Percentiles rank a stretch among this genome's conserved stretches.
These are phyloP conservation scores for Nothomitra cinnamomea DNA, from an alignment of 2,329 filamentous ascomycete genomes.

Conservation along the genomic window DNA sequence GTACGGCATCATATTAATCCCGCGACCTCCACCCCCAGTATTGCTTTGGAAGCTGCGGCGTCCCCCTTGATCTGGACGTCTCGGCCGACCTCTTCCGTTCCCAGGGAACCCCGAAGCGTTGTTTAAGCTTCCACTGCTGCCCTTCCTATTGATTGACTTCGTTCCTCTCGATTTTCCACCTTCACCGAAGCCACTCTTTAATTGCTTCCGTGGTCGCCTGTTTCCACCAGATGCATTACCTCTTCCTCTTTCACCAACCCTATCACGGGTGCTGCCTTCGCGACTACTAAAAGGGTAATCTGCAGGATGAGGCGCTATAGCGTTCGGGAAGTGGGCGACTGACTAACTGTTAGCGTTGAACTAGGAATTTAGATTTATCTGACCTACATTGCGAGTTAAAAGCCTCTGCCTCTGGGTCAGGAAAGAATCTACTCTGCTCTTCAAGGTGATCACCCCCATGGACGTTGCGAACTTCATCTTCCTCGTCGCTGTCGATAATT, in stretches of 20 bases:
- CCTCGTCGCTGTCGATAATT: slow-evolving; percentile 27
- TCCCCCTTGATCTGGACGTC: not conserved
- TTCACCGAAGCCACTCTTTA: not conserved
- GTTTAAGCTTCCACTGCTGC: slow-evolving; percentile 5
- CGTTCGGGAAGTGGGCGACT: slow-evolving; percentile 3
- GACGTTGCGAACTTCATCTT: slow-evolving; percentile 7
- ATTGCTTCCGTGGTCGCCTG: not conserved
- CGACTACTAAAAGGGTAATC: not conserved
- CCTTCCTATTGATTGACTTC: slow-evolving; percentile 6
- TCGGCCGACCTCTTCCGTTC: not conserved
- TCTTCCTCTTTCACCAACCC: not conserved
- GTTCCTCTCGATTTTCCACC: not conserved
- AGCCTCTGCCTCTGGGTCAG: slow-evolving; percentile 11
- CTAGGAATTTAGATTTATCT: not conserved
- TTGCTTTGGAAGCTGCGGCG: not conserved
- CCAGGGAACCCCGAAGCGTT: not conserved
- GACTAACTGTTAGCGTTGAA: not conserved
- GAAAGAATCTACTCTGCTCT: slow-evolving; percentile 15
- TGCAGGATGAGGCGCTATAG: not conserved
- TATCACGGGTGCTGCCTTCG: not conserved
- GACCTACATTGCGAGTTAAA: slow-evolving; percentile 14
- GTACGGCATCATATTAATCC: slow-evolving; percentile 10
- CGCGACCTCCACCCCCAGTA: not conserved
- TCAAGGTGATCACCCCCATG: slow-evolving; percentile 6
- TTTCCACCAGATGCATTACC: not conserved